phyloP scores from a whole-genome alignment of 306 rosid species.

The Acacia acuminata region DNA sequence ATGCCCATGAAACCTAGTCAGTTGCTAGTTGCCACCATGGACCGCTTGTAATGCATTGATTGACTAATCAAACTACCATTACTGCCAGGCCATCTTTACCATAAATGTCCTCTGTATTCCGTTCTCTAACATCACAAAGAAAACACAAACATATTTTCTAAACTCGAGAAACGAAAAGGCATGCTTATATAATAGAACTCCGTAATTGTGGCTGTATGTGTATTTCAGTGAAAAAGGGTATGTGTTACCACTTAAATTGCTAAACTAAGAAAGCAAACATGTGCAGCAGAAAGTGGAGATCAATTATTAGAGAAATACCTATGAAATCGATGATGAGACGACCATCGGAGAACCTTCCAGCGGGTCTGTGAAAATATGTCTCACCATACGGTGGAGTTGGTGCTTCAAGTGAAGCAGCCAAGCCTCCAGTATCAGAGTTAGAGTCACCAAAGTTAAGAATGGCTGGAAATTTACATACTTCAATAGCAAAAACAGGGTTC shows the following conservation, averaged over 20 bases:
- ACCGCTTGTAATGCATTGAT: neutral
- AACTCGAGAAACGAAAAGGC: neutral
- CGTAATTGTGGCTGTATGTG: neutral
- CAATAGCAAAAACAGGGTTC: neutral
- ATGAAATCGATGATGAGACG: slow-evolving; percentile 50
- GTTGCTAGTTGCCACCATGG: neutral
- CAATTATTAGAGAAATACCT: slow-evolving; percentile 13
- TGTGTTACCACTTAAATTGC: neutral
- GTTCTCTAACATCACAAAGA: neutral
- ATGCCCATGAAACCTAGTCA: neutral
- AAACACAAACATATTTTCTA: neutral
- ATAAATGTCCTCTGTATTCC: neutral
- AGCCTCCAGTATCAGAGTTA: slow-evolving; percentile 11
- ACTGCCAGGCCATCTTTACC: neutral
- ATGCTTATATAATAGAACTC: neutral
- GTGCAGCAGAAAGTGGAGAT: neutral
- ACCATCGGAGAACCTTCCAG: slow-evolving; percentile 33
- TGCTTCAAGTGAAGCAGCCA: neutral
- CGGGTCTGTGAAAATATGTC: slow-evolving; percentile 8
- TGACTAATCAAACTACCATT: neutral
- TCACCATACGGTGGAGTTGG: slow-evolving; percentile 2
- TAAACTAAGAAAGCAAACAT: neutral
- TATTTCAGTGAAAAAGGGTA: neutral
- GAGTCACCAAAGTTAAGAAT: slow-evolving; percentile 11
- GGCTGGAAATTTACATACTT: neutral